These are phyloP conservation scores for Atkinsonella texensis DNA, from an alignment of 2,329 filamentous ascomycete species.

Conservation along the genomic window DNA sequence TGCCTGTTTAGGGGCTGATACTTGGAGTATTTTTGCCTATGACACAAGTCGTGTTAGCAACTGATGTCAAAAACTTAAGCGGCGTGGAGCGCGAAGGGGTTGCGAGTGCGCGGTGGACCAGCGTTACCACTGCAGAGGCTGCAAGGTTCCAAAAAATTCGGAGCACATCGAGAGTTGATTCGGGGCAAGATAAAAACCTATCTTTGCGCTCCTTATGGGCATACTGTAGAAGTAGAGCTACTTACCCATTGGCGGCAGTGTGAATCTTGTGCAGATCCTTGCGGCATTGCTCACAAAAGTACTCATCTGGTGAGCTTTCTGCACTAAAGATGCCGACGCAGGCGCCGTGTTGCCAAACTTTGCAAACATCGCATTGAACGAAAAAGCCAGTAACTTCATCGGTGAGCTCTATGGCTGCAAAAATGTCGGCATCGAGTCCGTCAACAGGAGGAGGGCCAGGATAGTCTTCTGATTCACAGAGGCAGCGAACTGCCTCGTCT, in stretches of 20 bases:
- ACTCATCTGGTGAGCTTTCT: slow-evolving; percentile 85
- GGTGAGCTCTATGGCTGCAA: slow-evolving; percentile 50
- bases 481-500: slow-evolving; percentile 89
- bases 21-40: slow-evolving; percentile 53
- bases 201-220: no score
- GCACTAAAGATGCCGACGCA: slow-evolving; percentile 97
- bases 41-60: slow-evolving; percentile 12
- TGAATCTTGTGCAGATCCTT: slow-evolving; percentile 83
- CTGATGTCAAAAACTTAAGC: background rate
- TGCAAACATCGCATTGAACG: slow-evolving; percentile 94
- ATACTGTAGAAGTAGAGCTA: slow-evolving; percentile 8
- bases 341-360: slow-evolving; percentile 97
- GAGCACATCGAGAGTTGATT: no score
- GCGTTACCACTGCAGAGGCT: no score
- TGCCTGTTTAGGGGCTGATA: slow-evolving; percentile 48
- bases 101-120: no score
- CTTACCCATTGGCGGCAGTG: slow-evolving; percentile 75
- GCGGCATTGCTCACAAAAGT: slow-evolving; percentile 92
- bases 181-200: no score
- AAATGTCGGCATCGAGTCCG: slow-evolving; percentile 43
- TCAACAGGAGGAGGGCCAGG: slow-evolving; percentile 65
- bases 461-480: slow-evolving; percentile 91
- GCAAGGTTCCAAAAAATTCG: no score
- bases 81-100: background rate
- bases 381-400: slow-evolving; percentile 92